Base-by-base conservation (phyloP, 257 asterid genomes). In the Galeopsis tetrahit region DNA sequence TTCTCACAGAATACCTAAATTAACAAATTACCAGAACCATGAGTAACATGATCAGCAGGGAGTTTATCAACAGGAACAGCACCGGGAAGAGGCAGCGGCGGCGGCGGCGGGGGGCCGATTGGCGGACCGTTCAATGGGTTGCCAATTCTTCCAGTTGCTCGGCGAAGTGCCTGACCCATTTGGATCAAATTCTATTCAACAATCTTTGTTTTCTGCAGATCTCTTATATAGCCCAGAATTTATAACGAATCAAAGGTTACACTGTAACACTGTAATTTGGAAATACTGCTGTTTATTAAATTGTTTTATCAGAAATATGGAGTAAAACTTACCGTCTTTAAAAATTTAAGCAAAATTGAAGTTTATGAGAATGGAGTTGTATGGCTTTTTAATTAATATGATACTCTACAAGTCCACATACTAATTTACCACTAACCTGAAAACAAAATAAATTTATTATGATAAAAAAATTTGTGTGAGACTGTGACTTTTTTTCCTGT, bases 91-190 rank as follows among this genome's bases (percentile, higher is more conserved):
- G 28, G 28, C 0, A 68, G 73, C 68, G 79, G 84, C 34, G 78
- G 83, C 60, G 82, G 87, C n/a, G n/a, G n/a, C n/a, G n/a, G n/a
- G n/a, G 6, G 79, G 83, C 15, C 80, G 84, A n/a, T 84, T 82
- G 3, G 80, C 77, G 56, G 69, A 72, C 33, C 66, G 79, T 11
- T 74, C 86, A 33, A 84, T 56, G 44, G 94, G 84, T 85, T 79
- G 51, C 83, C 85, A 68, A 85, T 84, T 90, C 94, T 89, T 10
- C 98, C 97, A 73, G 89, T 57, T 78, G 97, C 96, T 86, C 98
- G 94, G 81, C 98, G 96, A 82, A 93, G 85, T 84, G 98, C 93
- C 93, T 93, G 97, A 63, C 97, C 98, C 98, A 93, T 90, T 69
- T 59, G n/a, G 43, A 73, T 60, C 69, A 43, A 71, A 46, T 62